Conservation (phyloP, 1,284 basidiomycete genomes). For the Fomitiporia mediterranea region DNA sequence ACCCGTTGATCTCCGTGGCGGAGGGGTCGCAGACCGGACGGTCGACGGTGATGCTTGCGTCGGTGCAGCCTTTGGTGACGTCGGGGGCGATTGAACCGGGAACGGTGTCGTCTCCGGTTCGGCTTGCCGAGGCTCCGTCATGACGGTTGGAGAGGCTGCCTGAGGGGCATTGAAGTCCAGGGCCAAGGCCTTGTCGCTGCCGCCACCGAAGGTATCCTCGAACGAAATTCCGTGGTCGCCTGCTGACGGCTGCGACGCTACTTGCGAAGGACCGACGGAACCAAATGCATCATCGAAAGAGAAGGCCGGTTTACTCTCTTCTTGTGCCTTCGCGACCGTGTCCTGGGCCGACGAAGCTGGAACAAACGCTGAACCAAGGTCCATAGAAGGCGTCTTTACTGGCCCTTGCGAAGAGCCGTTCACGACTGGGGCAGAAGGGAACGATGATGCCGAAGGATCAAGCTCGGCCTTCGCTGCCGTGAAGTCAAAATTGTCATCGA, state of each 20-base stretch:
- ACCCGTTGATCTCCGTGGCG: conserved; percentile 52
- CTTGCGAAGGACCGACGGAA: conserved; percentile 19
- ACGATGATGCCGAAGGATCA: conserved; percentile 23
- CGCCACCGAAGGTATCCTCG: conserved; percentile 45
- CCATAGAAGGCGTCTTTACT: not conserved
- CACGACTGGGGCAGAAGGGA: conserved; percentile 10
- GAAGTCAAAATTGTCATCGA: conserved; percentile 89
- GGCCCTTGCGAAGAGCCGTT: conserved; percentile 1
- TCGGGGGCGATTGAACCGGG: conserved; percentile 26
- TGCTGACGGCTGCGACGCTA: conserved; percentile 21
- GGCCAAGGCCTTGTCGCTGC: conserved; percentile 34
- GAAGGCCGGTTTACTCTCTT: conserved; percentile 21
- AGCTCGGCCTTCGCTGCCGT: conserved; percentile 43
- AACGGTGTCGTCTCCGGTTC: not conserved
- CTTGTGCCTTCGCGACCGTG: conserved; percentile 4
- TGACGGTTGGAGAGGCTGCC: conserved; percentile 18
- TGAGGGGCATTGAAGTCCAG: conserved; percentile 33
- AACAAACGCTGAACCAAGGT: conserved; percentile 22
- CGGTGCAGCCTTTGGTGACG: conserved; percentile 34
- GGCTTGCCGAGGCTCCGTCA: conserved; percentile 2
- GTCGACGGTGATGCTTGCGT: conserved; percentile 29
- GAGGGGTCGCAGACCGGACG: conserved; percentile 37
- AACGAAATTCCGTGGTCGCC: conserved; percentile 36
- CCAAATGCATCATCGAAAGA: conserved; percentile 44
- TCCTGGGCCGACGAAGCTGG: not conserved